A percentile compares a stretch with the other conserved stretches of the same genome.
Evolutionary conservation across 331 rosid genomes (phyloP).

Genomic region (Arachis monticola): DNA sequence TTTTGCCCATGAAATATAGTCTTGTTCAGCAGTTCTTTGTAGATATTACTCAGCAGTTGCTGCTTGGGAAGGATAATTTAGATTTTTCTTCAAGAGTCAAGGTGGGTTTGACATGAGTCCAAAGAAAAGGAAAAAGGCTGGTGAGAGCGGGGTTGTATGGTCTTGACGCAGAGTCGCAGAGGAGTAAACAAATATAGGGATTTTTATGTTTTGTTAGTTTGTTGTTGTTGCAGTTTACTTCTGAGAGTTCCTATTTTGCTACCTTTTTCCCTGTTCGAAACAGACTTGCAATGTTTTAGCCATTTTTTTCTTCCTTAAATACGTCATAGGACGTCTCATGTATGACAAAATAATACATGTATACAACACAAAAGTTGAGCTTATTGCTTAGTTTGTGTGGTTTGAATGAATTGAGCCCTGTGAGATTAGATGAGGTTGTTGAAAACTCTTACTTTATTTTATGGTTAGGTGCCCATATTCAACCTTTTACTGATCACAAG

Average conservation of each 20-base stretch:
- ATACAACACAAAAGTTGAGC: neutral
- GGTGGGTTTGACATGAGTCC: neutral
- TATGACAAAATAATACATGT: neutral
- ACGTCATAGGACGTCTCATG: conserved; percentile 16
- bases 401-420: neutral
- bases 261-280: neutral
- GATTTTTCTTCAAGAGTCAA: conserved; percentile 33
- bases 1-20: conserved; percentile 32
- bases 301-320: conserved; percentile 28
- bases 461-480: too few species aligned
- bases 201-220: conserved; percentile 33
- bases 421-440: neutral
- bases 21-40: conserved; percentile 44
- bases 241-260: neutral
- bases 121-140: neutral
- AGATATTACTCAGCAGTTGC: conserved; percentile 42
- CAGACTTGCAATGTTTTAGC: conserved; percentile 26
- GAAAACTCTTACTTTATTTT: neutral
- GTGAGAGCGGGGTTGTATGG: neutral
- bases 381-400: neutral
- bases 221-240: neutral
- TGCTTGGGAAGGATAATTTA: conserved; percentile 41
- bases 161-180: neutral
- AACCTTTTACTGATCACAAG: neutral
- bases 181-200: conserved; percentile 17